A percentile compares a stretch with the other conserved stretches of the same genome.
These are phyloP conservation scores for Melastoma malabathricum DNA, from an alignment of 345 rosid genomes.

Conservation along the genomic window DNA sequence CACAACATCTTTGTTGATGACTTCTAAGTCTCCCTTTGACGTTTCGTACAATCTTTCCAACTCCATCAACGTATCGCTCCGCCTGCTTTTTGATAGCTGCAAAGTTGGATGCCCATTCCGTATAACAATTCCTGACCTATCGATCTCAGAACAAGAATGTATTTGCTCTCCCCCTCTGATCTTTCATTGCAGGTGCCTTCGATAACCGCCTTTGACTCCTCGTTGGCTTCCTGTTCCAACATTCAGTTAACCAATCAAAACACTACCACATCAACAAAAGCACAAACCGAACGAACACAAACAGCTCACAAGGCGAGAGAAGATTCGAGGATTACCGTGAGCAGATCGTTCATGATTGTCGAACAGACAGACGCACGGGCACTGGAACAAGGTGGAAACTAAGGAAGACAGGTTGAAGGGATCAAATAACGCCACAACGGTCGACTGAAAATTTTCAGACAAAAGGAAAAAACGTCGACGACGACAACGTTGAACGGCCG, in stretches of 20 bases:
- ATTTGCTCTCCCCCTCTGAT: conserved; percentile 16
- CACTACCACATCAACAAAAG: neutral
- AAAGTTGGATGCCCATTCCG: neutral
- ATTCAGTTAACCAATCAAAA: conserved; percentile 1
- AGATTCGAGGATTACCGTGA: conserved; percentile 16
- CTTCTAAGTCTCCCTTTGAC: conserved; percentile 66
- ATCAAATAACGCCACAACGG: neutral
- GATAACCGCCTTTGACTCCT: conserved; percentile 89
- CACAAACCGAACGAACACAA: neutral
- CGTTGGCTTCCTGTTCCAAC: conserved; percentile 68
- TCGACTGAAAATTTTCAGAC: neutral
- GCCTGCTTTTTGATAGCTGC: conserved; percentile 78
- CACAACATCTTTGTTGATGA: conserved; percentile 60
- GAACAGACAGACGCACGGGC: neutral
- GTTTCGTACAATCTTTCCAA: conserved; percentile 66
- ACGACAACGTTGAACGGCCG: conserved; percentile 2
- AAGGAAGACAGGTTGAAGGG: neutral
- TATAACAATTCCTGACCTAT: neutral
- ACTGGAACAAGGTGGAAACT: neutral
- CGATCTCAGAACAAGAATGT: no score
- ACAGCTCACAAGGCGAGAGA: neutral
- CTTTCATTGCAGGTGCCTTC: conserved; percentile 91
- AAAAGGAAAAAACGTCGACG: neutral
- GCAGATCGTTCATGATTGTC: conserved; percentile 32
- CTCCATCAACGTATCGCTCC: conserved; percentile 94